phyloP scores from a whole-genome alignment of 352 stramenopile genomes.

The Aphanomyces euteiches region DNA sequence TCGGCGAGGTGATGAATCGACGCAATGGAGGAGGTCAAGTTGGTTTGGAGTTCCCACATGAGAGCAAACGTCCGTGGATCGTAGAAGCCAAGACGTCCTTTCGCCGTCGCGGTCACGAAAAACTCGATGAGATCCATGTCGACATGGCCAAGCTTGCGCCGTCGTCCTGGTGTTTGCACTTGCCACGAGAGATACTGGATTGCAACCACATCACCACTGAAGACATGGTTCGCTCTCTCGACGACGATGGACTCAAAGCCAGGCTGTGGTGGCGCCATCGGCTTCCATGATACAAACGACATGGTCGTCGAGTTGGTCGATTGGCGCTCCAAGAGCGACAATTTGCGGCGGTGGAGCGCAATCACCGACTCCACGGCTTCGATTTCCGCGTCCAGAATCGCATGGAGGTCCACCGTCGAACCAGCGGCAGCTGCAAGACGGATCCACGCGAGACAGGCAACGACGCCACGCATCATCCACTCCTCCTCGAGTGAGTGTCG shows the following conservation, averaged over 20 bases:
- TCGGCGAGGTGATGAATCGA: constrained; percentile 6
- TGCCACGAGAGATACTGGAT: constrained; percentile 4
- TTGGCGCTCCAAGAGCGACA: neutral
- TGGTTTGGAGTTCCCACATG: constrained; percentile 4
- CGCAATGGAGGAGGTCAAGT: neutral
- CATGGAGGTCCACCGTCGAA: neutral
- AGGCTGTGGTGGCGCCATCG: neutral
- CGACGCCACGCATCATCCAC: too few species aligned
- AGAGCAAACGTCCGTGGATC: neutral
- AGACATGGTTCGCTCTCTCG: neutral
- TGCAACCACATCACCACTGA: neutral
- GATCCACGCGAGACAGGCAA: too few species aligned
- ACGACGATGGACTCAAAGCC: neutral
- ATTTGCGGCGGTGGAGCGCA: neutral
- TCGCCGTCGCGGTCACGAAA: neutral
- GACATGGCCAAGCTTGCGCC: constrained; percentile 3
- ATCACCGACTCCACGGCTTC: neutral
- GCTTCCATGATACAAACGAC: neutral
- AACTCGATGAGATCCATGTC: constrained; percentile 16
- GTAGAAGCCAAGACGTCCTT: neutral
- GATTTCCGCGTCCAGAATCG: constrained; percentile 16
- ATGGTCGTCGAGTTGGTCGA: neutral
- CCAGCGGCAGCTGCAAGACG: too few species aligned
- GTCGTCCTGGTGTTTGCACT: neutral
- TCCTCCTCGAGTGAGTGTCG: too few species aligned